A percentile compares a stretch with the other conserved stretches of the same genome.
These are phyloP conservation scores for Mycena olivaceomarginata DNA, from an alignment of 768 basidiomycete species.

Conservation along the genomic window DNA sequence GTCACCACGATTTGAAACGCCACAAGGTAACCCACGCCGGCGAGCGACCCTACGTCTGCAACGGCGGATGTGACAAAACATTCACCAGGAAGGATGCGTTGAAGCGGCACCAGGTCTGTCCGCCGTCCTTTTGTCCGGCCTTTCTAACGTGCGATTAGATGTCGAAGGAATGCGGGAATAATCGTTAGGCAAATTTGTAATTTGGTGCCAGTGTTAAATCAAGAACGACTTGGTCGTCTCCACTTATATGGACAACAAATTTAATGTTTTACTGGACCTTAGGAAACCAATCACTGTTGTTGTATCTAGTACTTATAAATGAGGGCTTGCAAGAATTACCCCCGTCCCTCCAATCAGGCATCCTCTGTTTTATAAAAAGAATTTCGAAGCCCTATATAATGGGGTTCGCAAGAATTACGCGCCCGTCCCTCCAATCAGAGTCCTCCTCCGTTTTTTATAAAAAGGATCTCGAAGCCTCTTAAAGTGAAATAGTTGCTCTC, in stretches of 20 bases:
- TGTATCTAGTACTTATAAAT: not conserved
- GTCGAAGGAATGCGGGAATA: slow-evolving; percentile 41
- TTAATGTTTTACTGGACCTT: not conserved
- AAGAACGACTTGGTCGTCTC: not conserved
- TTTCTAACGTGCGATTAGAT: slow-evolving; percentile 25
- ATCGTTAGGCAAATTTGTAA: not conserved
- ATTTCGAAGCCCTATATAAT: no score
- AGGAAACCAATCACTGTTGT: not conserved
- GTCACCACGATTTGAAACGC: slow-evolving; percentile 90
- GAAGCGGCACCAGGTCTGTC: slow-evolving; percentile 87
- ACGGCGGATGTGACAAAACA: slow-evolving; percentile 90
- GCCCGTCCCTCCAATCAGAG: no score
- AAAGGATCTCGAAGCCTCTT: no score
- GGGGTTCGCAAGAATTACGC: no score
- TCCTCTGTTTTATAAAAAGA: no score
- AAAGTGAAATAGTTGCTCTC: no score
- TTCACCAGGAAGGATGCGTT: slow-evolving; percentile 92
- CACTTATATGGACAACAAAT: no score
- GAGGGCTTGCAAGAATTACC: no score
- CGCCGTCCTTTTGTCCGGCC: not conserved
- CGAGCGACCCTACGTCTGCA: slow-evolving; percentile 89
- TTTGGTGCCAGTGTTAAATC: not conserved
- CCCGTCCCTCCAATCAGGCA: no score
- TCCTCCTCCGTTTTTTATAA: no score
- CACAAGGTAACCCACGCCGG: slow-evolving; percentile 90